phyloP scores from a whole-genome alignment of 345 rosid genomes.

The Mallotus nudiflorus region DNA sequence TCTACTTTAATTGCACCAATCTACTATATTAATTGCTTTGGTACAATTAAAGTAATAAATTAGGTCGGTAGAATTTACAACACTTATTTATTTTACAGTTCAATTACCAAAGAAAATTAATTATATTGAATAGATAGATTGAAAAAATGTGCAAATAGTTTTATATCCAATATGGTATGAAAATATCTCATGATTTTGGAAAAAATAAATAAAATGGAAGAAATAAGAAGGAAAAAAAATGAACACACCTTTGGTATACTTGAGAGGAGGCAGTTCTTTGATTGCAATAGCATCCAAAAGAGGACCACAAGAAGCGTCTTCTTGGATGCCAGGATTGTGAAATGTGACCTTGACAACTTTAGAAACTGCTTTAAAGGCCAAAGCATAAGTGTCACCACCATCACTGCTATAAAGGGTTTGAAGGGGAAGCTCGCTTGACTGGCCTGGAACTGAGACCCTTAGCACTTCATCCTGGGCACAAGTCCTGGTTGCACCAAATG shows the following conservation, averaged over 20 bases:
- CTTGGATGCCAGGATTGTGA: conserved; percentile 84
- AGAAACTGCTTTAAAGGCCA: conserved; percentile 62
- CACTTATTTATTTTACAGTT: no score
- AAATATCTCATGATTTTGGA: neutral
- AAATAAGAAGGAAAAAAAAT: neutral
- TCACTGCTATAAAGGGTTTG: conserved; percentile 72
- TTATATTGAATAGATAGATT: no score
- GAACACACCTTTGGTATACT: conserved; percentile 38
- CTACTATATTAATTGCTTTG: no score
- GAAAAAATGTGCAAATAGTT: no score
- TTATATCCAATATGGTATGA: no score
- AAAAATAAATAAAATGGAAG: neutral
- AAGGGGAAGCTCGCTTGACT: conserved; percentile 53
- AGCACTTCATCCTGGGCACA: conserved; percentile 85
- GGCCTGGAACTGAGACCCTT: conserved; percentile 51
- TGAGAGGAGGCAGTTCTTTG: conserved; percentile 59
- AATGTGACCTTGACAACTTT: conserved; percentile 55
- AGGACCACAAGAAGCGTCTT: conserved; percentile 81
- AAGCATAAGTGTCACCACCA: conserved; percentile 81
- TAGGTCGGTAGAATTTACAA: no score
- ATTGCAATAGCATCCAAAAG: conserved; percentile 79
- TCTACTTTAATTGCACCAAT: no score
- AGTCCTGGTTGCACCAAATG: conserved; percentile 73
- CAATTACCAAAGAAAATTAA: no score
- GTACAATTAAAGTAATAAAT: no score